Evolutionary conservation across 177 flowering plant species (phyloP).

Genomic region (Vitis hybrid): DNA sequence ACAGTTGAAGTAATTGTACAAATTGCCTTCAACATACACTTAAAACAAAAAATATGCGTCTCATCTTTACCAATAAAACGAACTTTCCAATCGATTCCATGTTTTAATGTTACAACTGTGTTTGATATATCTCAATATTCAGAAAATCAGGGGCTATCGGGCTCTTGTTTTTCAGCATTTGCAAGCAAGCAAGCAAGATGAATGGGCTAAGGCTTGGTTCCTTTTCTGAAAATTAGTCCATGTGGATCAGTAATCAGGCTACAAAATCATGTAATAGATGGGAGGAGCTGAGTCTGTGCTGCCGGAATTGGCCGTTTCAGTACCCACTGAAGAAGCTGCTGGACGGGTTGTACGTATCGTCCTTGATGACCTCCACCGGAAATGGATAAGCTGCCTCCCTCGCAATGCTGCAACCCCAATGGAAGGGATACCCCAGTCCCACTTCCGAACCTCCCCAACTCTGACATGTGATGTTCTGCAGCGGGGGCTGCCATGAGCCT

Average conservation of each 20-base stretch:
- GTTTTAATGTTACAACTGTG: slow-evolving; percentile 37
- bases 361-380: slow-evolving; percentile 34
- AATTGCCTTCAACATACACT: slow-evolving; percentile 23
- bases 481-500: slow-evolving; percentile 45
- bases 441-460: slow-evolving; percentile 65
- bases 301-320: slow-evolving; percentile 49
- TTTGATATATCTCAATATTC: slow-evolving; percentile 20
- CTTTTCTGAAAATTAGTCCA: neutral
- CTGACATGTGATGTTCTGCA: slow-evolving; percentile 55
- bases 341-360: slow-evolving; percentile 45
- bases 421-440: slow-evolving; percentile 78
- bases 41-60: slow-evolving; percentile 24
- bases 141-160: slow-evolving; percentile 5
- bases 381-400: no score
- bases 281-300: slow-evolving; percentile 54
- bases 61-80: slow-evolving; percentile 48
- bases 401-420: slow-evolving; percentile 68
- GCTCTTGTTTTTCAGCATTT: slow-evolving; percentile 2
- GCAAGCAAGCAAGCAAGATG: slow-evolving; percentile 13
- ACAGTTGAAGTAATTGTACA: slow-evolving; percentile 30
- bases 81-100: slow-evolving; percentile 31
- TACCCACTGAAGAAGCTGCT: slow-evolving; percentile 39
- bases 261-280: slow-evolving; percentile 76
- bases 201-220: no score
- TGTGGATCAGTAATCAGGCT: neutral